A percentile compares a stretch with the other conserved stretches of the same genome.
phyloP scores from a whole-genome alignment of 1,284 basidiomycete genomes.

The Melampsora larici-populina region DNA sequence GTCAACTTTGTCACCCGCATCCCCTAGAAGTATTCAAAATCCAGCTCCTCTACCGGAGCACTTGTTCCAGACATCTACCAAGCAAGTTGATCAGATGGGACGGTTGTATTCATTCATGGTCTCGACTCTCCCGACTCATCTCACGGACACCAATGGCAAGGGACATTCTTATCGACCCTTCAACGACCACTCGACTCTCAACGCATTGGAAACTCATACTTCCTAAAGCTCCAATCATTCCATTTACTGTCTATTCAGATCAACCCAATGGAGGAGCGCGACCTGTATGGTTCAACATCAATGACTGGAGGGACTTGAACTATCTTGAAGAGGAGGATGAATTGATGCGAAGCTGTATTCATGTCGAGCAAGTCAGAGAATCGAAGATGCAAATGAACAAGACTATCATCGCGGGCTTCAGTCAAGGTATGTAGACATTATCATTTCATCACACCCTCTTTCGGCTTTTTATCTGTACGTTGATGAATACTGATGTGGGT shows the following conservation, averaged over 20 bases:
- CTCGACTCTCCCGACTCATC: too few relatives aligned
- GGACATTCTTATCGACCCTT: not conserved
- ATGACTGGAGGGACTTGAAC: too few relatives aligned
- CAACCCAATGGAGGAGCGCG: too few relatives aligned
- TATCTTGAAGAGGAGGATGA: too few relatives aligned
- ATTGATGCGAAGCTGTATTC: too few relatives aligned
- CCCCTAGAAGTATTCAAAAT: not conserved
- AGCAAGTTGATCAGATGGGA: constrained; percentile 10
- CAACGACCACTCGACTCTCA: not conserved
- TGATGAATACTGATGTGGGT: not conserved
- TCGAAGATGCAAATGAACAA: too few relatives aligned
- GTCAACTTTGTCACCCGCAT: too few relatives aligned
- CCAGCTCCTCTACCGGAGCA: too few relatives aligned
- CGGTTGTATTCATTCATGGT: too few relatives aligned
- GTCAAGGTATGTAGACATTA: constrained; percentile 1
- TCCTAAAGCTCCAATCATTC: constrained; percentile 1
- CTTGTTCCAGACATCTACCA: not conserved
- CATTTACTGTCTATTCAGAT: not conserved
- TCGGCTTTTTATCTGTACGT: not conserved
- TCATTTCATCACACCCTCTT: not conserved
- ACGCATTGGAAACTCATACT: constrained; percentile 11
- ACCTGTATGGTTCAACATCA: too few relatives aligned
- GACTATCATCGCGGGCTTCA: constrained; percentile 27
- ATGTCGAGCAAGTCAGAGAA: too few relatives aligned
- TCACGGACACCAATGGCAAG: too few relatives aligned